Evolutionary conservation across 257 asterid genomes (phyloP).

Genomic region (Solanum rostratum): DNA sequence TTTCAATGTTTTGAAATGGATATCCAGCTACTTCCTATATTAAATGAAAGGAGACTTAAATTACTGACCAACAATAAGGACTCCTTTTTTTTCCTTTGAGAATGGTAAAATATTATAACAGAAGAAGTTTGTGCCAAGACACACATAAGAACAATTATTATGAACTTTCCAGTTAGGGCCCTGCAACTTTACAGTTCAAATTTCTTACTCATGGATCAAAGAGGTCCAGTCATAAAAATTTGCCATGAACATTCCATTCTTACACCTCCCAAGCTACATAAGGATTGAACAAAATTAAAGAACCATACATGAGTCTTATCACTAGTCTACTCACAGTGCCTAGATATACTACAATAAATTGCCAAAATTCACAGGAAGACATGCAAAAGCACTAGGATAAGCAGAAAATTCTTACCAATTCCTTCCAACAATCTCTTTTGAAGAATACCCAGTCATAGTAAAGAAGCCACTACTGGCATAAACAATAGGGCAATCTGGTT

Average conservation of each 20-base stretch:
- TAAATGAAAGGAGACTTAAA: background rate
- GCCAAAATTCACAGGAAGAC: background rate
- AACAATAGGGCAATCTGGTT: constrained; percentile 85
- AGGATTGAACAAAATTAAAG: background rate
- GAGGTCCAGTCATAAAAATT: background rate
- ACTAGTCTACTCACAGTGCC: background rate
- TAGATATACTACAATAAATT: background rate
- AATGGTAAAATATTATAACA: background rate
- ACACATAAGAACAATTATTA: background rate
- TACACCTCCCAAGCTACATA: background rate
- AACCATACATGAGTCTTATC: background rate
- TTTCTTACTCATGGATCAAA: background rate
- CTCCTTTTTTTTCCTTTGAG: background rate
- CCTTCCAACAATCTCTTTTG: constrained; percentile 72
- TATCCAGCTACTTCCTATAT: background rate
- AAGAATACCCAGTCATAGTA: constrained; percentile 81
- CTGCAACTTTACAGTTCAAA: background rate
- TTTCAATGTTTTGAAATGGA: background rate
- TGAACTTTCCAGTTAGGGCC: background rate
- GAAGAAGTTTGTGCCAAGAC: background rate
- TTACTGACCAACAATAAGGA: background rate
- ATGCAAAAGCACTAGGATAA: background rate
- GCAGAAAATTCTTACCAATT: constrained; percentile 54
- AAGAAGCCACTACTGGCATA: constrained; percentile 95
- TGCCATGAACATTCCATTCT: background rate